phyloP scores from a whole-genome alignment of 2,329 filamentous ascomycete species.

The Beauveria pseudobassiana region DNA sequence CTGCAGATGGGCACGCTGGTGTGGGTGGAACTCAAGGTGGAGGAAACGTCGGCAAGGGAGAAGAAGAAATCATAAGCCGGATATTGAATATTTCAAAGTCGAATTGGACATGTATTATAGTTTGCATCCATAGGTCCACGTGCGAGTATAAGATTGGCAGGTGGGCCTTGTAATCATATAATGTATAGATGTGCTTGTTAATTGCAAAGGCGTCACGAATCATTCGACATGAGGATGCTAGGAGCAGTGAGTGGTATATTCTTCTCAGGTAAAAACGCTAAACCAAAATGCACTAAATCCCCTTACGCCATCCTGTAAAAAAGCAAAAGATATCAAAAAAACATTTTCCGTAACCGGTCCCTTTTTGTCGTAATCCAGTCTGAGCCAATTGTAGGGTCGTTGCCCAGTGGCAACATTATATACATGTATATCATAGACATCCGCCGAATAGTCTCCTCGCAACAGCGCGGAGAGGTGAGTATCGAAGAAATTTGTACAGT shows the following conservation, averaged over 20 bases:
- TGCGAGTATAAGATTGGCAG: not conserved
- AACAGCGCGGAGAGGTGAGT: not conserved
- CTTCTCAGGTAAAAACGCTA: constrained; percentile 9
- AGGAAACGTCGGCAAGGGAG: constrained; percentile 12
- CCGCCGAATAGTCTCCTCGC: constrained; percentile 15
- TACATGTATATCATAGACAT: constrained; percentile 25
- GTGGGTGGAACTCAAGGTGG: constrained; percentile 48
- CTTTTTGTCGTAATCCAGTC: constrained; percentile 10
- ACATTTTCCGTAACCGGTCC: constrained; percentile 2
- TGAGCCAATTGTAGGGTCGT: constrained; percentile 4
- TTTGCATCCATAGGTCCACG: not conserved
- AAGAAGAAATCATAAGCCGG: not conserved
- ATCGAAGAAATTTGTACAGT: constrained; percentile 10
- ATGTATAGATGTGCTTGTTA: too few relatives aligned
- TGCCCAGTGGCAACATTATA: constrained; percentile 16
- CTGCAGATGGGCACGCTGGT: constrained; percentile 51
- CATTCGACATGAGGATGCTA: too few relatives aligned
- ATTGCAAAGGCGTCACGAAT: not conserved
- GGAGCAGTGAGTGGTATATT: constrained; percentile 9
- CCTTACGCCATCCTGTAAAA: not conserved
- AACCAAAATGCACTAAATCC: not conserved
- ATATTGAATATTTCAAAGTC: not conserved
- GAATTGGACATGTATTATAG: not conserved
- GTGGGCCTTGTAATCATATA: not conserved
- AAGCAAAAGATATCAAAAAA: constrained; percentile 4